Base-by-base conservation (phyloP, 2,329 filamentous ascomycete species). In the Didymella arachidicola region DNA sequence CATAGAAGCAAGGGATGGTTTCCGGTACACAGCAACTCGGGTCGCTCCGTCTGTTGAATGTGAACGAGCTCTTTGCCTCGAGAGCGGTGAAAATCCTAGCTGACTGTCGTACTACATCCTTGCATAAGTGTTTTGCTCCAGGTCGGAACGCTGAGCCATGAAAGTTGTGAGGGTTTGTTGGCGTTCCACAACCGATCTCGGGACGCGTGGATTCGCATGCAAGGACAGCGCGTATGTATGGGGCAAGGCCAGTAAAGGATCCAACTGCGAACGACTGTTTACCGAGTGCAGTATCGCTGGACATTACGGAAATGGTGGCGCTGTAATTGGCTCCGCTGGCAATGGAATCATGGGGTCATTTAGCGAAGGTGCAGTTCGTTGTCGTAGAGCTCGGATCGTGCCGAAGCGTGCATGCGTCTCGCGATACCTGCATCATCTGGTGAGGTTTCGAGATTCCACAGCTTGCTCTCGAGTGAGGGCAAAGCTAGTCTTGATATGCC, bases 21-120 rank as follows among this genome's bases (percentile, higher is more conserved):
- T 59, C 60, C 63, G 52, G 43, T 44, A 52, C 47, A 64, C 59
- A 63, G 38, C 50, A 29, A 29, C 39, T 47, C 58, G 61, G 63
- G 59, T 57, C 53, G 45, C 45, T 22, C 44, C 51, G 52, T 44
- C 49, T 53, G 34, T 57, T 62, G 51, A 61, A 57, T 65, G 60
- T 66, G 63, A 69, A 66, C 58, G 57, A 59, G 58, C 59, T 19
- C 47, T 50, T 34, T 55, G 14, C 53, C 45, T 45, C 43, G 39
- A 51, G 45, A 60, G 53, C 62, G 48, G 59, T 50, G 59, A 59
- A 59, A 50, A 43, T 22, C 38, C 49, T 42, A 68, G 59, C 62
- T 66, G 63, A 53, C 65, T 47, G 56, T 53, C 51, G 67, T 68
- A 59, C 46, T 53, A 68, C 65, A 55, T 59, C 56, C 59, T 65